These are phyloP conservation scores for Ochetophila trinervis DNA, from an alignment of 306 rosid species.

Conservation along the genomic window DNA sequence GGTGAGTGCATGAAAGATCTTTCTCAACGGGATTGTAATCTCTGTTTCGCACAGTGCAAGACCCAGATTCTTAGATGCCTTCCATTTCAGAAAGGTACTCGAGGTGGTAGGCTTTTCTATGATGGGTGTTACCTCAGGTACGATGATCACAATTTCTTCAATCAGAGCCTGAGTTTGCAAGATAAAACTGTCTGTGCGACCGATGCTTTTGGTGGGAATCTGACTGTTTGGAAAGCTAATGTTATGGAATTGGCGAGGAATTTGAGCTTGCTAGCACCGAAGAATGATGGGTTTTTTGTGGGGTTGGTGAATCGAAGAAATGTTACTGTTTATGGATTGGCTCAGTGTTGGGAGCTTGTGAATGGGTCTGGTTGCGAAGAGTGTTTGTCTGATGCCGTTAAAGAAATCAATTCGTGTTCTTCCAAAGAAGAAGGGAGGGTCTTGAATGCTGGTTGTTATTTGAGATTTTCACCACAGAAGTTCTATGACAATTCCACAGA, in stretches of 20 bases:
- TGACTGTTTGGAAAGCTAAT: slow-evolving; percentile 27
- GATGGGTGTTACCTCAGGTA: slow-evolving; percentile 69
- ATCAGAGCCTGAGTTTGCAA: slow-evolving; percentile 28
- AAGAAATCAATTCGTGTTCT: slow-evolving; percentile 34
- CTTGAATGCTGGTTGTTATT: slow-evolving; percentile 63
- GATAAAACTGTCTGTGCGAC: slow-evolving; percentile 43
- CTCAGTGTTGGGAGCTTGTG: slow-evolving; percentile 67
- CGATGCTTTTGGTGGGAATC: slow-evolving; percentile 23
- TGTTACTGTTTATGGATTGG: slow-evolving; percentile 59
- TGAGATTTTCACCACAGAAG: slow-evolving; percentile 52
- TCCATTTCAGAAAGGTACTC: slow-evolving; percentile 55
- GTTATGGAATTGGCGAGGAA: slow-evolving; percentile 47
- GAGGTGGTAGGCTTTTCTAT: slow-evolving; percentile 49
- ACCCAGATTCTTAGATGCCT: slow-evolving; percentile 49
- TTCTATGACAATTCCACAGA: slow-evolving; percentile 48
- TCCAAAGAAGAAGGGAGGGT: slow-evolving; percentile 64
- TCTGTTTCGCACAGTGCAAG: slow-evolving; percentile 66
- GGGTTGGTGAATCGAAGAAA: slow-evolving; percentile 32
- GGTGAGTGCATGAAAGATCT: slow-evolving; percentile 73
- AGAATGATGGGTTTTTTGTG: slow-evolving; percentile 45
- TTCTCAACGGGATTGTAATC: slow-evolving; percentile 46
- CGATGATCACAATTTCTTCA: slow-evolving; percentile 50
- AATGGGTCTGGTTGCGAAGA: slow-evolving; percentile 33
- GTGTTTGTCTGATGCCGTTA: slow-evolving; percentile 48
- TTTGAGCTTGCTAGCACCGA: slow-evolving; percentile 43